Evolutionary conservation across 2,329 filamentous ascomycete species (phyloP).

Genomic region (Trichophyton mentagrophytes): DNA sequence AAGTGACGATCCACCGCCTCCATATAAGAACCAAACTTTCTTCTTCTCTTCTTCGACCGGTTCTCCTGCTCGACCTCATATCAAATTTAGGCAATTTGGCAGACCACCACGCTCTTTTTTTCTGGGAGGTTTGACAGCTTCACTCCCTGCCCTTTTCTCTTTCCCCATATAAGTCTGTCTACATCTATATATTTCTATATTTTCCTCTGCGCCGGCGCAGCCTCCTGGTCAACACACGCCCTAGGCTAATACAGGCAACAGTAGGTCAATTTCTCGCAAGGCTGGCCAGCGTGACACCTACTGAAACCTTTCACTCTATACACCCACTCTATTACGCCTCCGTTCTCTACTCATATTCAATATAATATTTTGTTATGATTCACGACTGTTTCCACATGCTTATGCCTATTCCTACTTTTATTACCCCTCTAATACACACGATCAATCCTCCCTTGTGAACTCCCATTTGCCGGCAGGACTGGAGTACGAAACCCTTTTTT

Average conservation of each 20-base stretch:
- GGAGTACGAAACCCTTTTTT: background rate
- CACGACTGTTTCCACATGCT: background rate
- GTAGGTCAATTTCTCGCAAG: conserved; percentile 1
- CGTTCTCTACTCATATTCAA: background rate
- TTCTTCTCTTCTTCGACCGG: background rate
- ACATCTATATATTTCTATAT: background rate
- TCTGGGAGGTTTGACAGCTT: background rate
- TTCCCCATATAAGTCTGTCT: background rate
- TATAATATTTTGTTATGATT: background rate
- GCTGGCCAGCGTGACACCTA: background rate
- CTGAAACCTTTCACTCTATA: background rate
- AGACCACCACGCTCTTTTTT: background rate
- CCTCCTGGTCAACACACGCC: background rate
- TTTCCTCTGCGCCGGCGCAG: background rate
- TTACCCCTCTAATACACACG: background rate
- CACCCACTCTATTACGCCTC: background rate
- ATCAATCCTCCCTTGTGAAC: background rate
- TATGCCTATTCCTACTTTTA: background rate
- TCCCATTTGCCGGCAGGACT: background rate
- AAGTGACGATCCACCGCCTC: background rate
- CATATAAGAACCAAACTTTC: conserved; percentile 1
- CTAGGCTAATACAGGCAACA: background rate
- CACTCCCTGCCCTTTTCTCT: background rate
- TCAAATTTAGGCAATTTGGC: background rate
- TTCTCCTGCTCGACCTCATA: background rate